A percentile compares a stretch with the other conserved stretches of the same genome.
Conservation (phyloP, 495 filamentous ascomycete species). For the Delitschia confertaspora region DNA sequence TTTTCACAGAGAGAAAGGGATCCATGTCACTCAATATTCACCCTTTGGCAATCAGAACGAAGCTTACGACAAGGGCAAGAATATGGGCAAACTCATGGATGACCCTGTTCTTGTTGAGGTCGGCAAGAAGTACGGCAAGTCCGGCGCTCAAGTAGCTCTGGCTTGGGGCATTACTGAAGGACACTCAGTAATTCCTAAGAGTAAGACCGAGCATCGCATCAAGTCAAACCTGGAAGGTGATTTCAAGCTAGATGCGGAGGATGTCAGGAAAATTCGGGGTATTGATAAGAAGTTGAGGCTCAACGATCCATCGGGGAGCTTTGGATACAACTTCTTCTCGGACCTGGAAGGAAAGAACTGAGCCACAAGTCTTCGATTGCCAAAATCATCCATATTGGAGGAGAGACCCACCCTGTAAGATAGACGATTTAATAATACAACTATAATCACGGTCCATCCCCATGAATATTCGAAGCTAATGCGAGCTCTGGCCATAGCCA, state of each 20-base stretch:
- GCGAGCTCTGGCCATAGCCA: too few relatives aligned
- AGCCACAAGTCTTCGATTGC: too few relatives aligned
- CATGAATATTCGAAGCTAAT: too few relatives aligned
- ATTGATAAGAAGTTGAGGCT: slow-evolving; percentile 52
- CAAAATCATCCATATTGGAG: too few relatives aligned
- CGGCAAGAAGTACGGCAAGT: slow-evolving; percentile 55
- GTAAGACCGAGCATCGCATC: slow-evolving; percentile 43
- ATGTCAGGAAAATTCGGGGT: slow-evolving; percentile 45
- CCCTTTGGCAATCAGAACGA: slow-evolving; percentile 66
- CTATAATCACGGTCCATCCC: too few relatives aligned
- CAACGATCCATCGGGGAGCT: slow-evolving; percentile 48
- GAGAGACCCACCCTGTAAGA: too few relatives aligned
- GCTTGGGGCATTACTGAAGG: slow-evolving; percentile 61
- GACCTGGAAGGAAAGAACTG: slow-evolving; percentile 57
- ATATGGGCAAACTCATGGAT: slow-evolving; percentile 49
- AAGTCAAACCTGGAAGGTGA: slow-evolving; percentile 49
- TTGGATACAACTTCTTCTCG: slow-evolving; percentile 50
- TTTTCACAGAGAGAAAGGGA: slow-evolving; percentile 47
- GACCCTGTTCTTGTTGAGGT: slow-evolving; percentile 52
- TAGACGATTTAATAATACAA: too few relatives aligned
- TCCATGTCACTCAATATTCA: slow-evolving; percentile 57
- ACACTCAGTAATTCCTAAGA: slow-evolving; percentile 60
- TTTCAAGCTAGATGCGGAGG: slow-evolving; percentile 47
- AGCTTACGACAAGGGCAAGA: slow-evolving; percentile 44
- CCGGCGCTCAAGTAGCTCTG: slow-evolving; percentile 52